A percentile compares a stretch with the other conserved stretches of the same genome.
phyloP scores from a whole-genome alignment of 2,329 filamentous ascomycete species.

The Penicillium sp. region DNA sequence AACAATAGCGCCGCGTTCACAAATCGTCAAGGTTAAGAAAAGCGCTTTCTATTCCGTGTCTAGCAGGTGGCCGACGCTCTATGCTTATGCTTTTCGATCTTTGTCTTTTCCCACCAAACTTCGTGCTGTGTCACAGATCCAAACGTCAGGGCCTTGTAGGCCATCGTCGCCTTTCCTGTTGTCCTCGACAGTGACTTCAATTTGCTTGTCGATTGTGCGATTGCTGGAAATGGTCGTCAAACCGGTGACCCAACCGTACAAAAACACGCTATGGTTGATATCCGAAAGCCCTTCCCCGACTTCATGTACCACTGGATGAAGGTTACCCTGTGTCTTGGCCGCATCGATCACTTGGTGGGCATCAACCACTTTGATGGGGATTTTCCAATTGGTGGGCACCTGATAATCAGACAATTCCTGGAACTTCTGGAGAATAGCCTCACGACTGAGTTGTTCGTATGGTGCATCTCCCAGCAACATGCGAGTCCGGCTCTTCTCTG shows the following conservation, averaged over 20 bases:
- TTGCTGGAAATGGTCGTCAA: slow-evolving; percentile 71
- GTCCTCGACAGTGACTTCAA: slow-evolving; percentile 59
- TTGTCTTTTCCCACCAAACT: slow-evolving; percentile 68
- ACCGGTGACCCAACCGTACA: slow-evolving; percentile 65
- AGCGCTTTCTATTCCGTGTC: background rate
- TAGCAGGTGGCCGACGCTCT: background rate
- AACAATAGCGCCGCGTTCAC: background rate
- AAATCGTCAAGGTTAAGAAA: background rate
- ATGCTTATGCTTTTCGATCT: slow-evolving; percentile 34
- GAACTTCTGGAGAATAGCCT: slow-evolving; percentile 36
- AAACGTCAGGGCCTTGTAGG: slow-evolving; percentile 60
- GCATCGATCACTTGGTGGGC: slow-evolving; percentile 43
- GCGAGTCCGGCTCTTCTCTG: slow-evolving; percentile 59
- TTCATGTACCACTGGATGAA: slow-evolving; percentile 47
- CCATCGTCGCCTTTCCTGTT: slow-evolving; percentile 48
- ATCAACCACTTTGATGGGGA: slow-evolving; percentile 61
- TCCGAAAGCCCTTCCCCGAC: slow-evolving; percentile 52
- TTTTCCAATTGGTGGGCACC: slow-evolving; percentile 53
- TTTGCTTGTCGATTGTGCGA: slow-evolving; percentile 62
- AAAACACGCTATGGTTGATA: slow-evolving; percentile 68
- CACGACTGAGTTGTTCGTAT: slow-evolving; percentile 32
- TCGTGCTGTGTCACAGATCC: slow-evolving; percentile 63
- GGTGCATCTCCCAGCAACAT: slow-evolving; percentile 56
- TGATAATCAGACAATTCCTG: slow-evolving; percentile 53
- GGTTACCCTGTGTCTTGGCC: slow-evolving; percentile 33